Evolutionary conservation across 2,329 filamentous ascomycete genomes (phyloP), one percentile per base, ranked within the genome.

Genomic region (Fusarium scirpi): DNA sequence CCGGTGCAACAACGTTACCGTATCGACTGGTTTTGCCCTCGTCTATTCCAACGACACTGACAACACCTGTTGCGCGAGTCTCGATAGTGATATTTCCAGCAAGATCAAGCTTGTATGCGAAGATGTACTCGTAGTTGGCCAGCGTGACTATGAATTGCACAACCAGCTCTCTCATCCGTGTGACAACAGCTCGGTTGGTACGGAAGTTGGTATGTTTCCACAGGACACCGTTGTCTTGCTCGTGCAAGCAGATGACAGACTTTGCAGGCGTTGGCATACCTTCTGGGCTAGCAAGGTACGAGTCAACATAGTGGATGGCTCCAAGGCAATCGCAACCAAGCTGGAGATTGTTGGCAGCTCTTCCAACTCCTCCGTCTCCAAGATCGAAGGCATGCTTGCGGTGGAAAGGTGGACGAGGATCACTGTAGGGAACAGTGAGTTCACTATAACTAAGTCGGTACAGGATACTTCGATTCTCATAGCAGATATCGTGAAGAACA

Each of bases 371-470:
- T 27, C 86, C 88, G 55, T 92, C 89, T 3, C 91, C 91, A 52
- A 92, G 85, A 69, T 93, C 91, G 65, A 93, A 92, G 1, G 90
- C 91, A 56, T 90, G 88, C 76, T 93, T 93, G 44, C 90, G 85
- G 55, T 90, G 89, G 76, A 87, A 92, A 0, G 90, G 90, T 1
- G 84, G 80, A 3, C 91, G 85, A 1, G 88, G 88, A 71, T 92
- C 90, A 5, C 83, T 89, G 69, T 92, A 93, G 0, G 89, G 89
- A 0, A 92, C 89, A 3, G 87, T 87, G 87, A 93, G 91, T 77
- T 94, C 91, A 67, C 87, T 88, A 62, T 91, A 84, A 66, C 87
- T 88, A 30, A 93, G 78, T 2, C 91, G 85, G 76, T 92, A 89
- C 74, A 92, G 85, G 16, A 93, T 79, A 53, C 85, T 88, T 30